Percentiles rank a stretch among this genome's conserved stretches.
phyloP scores from a whole-genome alignment of 2,329 filamentous ascomycete genomes.

The Pestalotiopsis sp. region DNA sequence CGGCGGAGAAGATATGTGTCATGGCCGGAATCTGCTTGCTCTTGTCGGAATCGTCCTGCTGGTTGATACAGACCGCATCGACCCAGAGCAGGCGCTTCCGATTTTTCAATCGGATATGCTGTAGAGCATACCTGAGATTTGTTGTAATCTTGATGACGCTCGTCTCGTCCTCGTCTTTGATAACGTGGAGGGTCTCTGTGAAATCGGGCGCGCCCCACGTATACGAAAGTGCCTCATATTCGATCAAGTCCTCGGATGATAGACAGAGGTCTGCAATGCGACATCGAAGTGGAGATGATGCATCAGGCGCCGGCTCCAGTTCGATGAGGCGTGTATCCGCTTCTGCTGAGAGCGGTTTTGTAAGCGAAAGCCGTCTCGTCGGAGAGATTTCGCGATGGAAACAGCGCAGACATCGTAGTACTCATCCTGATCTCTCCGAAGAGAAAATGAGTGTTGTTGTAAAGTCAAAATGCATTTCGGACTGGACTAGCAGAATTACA shows the following conservation, averaged over 20 bases:
- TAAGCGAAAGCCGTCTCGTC: not conserved
- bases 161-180: not conserved
- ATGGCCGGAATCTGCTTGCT: not conserved
- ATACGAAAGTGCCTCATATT: not conserved
- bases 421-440: not conserved
- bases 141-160: not conserved
- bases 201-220: not conserved
- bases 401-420: not conserved
- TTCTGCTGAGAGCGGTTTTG: not conserved
- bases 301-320: not conserved
- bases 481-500: not conserved
- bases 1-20: not conserved
- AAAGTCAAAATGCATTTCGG: not conserved
- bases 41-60: not conserved
- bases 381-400: not conserved
- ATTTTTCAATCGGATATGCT: fast-evolving
- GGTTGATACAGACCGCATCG: not conserved
- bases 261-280: not conserved
- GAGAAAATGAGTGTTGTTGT: not conserved
- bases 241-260: not conserved
- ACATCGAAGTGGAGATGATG: not conserved
- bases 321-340: not conserved
- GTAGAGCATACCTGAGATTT: not conserved
- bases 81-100: not conserved
- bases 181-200: not conserved